A percentile compares a stretch with the other conserved stretches of the same genome.
These are phyloP conservation scores for Triticum monococcum DNA, from an alignment of 176 grass and related monocot genomes.

Conservation along the genomic window DNA sequence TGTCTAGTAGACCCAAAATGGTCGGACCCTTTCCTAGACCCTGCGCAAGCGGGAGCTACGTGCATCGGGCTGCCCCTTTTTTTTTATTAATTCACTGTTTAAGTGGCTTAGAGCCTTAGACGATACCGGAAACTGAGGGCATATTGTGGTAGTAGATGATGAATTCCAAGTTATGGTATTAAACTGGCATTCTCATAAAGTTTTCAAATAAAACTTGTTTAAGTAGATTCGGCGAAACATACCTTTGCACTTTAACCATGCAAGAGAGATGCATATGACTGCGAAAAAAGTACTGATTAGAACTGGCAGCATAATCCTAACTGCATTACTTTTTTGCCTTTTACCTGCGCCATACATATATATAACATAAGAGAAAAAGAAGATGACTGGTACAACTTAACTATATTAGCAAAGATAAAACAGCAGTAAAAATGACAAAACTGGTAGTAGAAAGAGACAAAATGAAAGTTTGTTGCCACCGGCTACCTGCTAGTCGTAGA, in stretches of 20 bases:
- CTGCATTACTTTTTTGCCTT: not conserved
- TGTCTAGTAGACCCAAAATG: too few relatives aligned
- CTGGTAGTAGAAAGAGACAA: not conserved
- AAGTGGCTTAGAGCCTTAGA: not conserved
- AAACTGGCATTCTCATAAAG: not conserved
- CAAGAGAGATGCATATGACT: not conserved
- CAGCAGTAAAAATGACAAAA: not conserved
- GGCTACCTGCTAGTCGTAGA: slow-evolving; percentile 21
- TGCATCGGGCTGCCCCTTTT: too few relatives aligned
- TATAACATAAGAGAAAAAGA: not conserved
- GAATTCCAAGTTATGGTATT: not conserved
- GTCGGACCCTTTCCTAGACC: too few relatives aligned
- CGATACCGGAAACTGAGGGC: too few relatives aligned
- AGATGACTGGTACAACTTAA: too few relatives aligned
- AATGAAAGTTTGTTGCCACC: not conserved
- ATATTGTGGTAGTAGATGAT: not conserved
- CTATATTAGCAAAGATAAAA: not conserved
- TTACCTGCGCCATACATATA: not conserved
- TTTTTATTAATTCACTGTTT: not conserved
- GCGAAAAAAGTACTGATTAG: not conserved
- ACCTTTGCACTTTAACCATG: slow-evolving; percentile 20
- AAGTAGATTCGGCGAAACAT: not conserved
- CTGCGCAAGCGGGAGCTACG: too few relatives aligned
- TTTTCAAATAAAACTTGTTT: not conserved
- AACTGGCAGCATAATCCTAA: not conserved